phyloP scores from a whole-genome alignment of 768 basidiomycete genomes.

The Jaapia argillacea region DNA sequence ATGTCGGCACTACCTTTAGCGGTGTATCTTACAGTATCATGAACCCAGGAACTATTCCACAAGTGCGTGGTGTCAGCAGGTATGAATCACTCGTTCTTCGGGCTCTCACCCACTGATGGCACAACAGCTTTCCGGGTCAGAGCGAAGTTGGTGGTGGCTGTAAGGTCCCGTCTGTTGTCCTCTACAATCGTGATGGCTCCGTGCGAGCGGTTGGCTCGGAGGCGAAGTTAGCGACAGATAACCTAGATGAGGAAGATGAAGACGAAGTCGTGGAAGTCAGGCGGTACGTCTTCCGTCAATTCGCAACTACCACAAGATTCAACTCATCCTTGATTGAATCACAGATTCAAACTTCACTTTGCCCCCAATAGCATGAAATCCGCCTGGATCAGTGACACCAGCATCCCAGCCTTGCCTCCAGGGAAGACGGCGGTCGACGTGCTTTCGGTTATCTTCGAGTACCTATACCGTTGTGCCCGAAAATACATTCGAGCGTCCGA shows the following conservation, averaged over 20 bases:
- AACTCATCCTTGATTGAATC: not conserved
- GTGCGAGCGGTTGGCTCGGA: not conserved
- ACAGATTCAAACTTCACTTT: not conserved
- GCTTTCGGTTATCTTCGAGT: constrained; percentile 15
- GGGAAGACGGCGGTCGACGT: constrained; percentile 10
- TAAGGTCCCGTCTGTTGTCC: not conserved
- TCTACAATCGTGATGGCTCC: not conserved
- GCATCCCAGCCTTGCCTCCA: constrained; percentile 12
- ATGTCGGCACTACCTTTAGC: constrained; percentile 1
- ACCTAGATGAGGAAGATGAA: not conserved
- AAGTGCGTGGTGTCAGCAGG: not conserved
- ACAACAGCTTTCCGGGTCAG: not conserved
- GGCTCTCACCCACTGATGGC: not conserved
- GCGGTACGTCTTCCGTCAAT: not conserved
- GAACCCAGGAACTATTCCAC: not conserved
- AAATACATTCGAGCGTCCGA: constrained; percentile 15
- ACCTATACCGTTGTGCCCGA: constrained; percentile 15
- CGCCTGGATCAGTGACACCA: not conserved
- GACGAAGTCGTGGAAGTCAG: not conserved
- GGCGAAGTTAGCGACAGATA: not conserved
- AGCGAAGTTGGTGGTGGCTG: not conserved
- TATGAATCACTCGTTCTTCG: not conserved
- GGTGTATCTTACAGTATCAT: constrained; percentile 1
- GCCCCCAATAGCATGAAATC: not conserved
- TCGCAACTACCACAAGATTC: not conserved